Evolutionary conservation across 495 filamentous ascomycete species (phyloP).

Genomic region (Hypoxylon fuscum): DNA sequence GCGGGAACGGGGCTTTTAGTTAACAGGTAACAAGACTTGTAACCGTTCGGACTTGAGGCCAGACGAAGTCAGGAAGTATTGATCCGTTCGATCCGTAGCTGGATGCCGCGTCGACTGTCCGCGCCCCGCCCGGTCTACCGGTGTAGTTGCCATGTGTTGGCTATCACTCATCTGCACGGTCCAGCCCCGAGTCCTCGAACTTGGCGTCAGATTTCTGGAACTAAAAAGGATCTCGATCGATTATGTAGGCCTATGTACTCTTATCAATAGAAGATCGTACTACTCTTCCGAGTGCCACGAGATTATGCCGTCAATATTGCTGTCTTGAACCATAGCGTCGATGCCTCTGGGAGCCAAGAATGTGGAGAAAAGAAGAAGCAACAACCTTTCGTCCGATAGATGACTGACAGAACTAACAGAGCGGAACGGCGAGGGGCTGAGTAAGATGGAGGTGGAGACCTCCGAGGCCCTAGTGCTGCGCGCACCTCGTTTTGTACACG

Average conservation of each 20-base stretch:
- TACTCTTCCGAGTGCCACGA: neutral
- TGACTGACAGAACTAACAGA: slow-evolving; percentile 16
- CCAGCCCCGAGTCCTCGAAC: slow-evolving; percentile 23
- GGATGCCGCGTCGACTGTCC: slow-evolving; percentile 17
- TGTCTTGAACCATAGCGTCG: slow-evolving; percentile 26
- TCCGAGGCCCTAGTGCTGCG: too few relatives aligned
- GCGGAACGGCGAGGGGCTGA: slow-evolving; percentile 37
- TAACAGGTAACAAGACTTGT: slow-evolving; percentile 2
- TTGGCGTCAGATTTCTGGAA: slow-evolving; percentile 24
- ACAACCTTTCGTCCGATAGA: slow-evolving; percentile 34
- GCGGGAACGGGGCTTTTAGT: neutral
- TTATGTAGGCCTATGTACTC: neutral
- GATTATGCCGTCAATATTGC: slow-evolving; percentile 25
- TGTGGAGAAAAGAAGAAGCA: slow-evolving; percentile 6
- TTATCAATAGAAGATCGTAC: neutral
- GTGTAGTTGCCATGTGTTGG: slow-evolving; percentile 14
- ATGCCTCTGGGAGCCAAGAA: slow-evolving; percentile 20
- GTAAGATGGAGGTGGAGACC: slow-evolving; percentile 20
- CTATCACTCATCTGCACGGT: slow-evolving; percentile 10
- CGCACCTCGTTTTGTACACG: too few relatives aligned
- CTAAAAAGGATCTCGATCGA: slow-evolving; percentile 28
- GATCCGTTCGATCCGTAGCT: slow-evolving; percentile 3
- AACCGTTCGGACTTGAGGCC: neutral
- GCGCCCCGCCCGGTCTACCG: slow-evolving; percentile 6
- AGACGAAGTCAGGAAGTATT: neutral